phyloP scores from a whole-genome alignment of 257 asterid genomes.

The Linaria vulgaris region DNA sequence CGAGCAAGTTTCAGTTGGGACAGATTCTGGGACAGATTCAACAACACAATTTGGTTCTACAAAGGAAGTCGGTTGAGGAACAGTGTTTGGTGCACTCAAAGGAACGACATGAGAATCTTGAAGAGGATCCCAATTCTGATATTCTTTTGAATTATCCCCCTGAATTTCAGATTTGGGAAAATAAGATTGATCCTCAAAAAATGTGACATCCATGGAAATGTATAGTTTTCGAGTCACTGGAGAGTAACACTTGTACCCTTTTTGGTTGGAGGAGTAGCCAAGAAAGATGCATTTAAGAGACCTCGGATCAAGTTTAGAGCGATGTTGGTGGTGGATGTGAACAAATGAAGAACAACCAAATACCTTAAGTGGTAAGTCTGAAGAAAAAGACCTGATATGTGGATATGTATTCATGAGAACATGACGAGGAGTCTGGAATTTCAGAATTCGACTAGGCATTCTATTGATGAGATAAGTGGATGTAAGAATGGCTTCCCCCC shows the following conservation, averaged over 20 bases:
- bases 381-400: no score
- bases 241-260: no score
- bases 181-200: not conserved
- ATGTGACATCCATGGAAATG: constrained; percentile 20
- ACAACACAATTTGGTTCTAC: no score
- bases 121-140: not conserved
- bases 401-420: no score
- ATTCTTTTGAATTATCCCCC: constrained; percentile 17
- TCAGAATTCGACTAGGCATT: not conserved
- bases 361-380: not conserved
- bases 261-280: no score
- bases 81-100: no score
- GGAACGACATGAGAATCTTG: no score
- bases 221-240: not conserved
- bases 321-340: not conserved
- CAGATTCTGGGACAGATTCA: no score
- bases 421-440: not conserved
- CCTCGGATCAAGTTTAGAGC: not conserved
- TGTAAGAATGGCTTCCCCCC: not conserved
- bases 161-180: constrained; percentile 1
- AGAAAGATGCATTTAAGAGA: no score
- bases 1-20: no score
- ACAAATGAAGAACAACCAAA: not conserved
- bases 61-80: no score
- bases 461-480: not conserved